Conservation (phyloP, 2,329 filamentous ascomycete species). For the Fusarium begoniae region DNA sequence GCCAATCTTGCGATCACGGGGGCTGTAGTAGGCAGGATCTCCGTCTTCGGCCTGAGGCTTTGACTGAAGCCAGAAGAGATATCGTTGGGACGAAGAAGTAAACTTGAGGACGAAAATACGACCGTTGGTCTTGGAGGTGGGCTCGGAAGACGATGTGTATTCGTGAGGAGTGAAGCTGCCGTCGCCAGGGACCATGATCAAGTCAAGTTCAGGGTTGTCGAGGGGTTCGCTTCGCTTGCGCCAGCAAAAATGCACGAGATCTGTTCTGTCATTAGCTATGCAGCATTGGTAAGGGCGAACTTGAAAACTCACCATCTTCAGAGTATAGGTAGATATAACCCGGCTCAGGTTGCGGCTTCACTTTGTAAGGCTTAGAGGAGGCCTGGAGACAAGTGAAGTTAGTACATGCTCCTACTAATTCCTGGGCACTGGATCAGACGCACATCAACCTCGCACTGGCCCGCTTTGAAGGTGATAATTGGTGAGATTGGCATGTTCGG, state of each 20-base stretch:
- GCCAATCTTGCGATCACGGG: slow-evolving; percentile 85
- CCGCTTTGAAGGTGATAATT: slow-evolving; percentile 96
- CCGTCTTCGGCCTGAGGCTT: slow-evolving; percentile 77
- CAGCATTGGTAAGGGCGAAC: background rate
- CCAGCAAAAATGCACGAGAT: slow-evolving; percentile 98
- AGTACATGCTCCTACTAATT: slow-evolving; percentile 20
- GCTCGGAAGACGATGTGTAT: slow-evolving; percentile 63
- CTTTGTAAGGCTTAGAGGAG: slow-evolving; percentile 71
- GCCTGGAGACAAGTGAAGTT: slow-evolving; percentile 45
- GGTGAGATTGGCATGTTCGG: slow-evolving; percentile 79
- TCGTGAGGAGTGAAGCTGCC: slow-evolving; percentile 87
- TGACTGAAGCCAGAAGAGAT: slow-evolving; percentile 97
- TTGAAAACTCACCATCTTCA: slow-evolving; percentile 75
- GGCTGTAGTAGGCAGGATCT: slow-evolving; percentile 82
- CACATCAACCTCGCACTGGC: slow-evolving; percentile 86
- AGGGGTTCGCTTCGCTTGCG: slow-evolving; percentile 77
- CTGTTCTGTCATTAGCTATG: slow-evolving; percentile 53
- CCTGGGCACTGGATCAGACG: slow-evolving; percentile 43
- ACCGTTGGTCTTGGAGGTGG: slow-evolving; percentile 77
- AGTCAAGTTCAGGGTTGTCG: slow-evolving; percentile 81
- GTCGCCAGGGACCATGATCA: slow-evolving; percentile 93
- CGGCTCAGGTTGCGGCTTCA: slow-evolving; percentile 75
- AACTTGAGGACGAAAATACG: slow-evolving; percentile 96
- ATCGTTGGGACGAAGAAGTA: slow-evolving; percentile 85
- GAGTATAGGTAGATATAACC: slow-evolving; percentile 94